Conservation (phyloP, 371 early-diverging fungal species). For the Mortierella sp. region DNA sequence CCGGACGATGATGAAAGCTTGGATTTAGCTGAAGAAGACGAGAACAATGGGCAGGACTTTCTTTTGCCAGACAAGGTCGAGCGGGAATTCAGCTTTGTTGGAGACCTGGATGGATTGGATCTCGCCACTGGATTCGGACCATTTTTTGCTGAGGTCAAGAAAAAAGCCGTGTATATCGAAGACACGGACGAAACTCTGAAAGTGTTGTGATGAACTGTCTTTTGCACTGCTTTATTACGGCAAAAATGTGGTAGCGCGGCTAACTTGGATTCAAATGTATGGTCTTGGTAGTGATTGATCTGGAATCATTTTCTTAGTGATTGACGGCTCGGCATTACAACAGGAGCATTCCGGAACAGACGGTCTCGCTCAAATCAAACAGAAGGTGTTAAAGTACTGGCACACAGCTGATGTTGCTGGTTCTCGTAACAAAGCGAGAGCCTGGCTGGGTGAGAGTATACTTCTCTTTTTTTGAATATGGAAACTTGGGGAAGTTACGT, state of each 20-base stretch:
- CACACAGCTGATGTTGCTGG: constrained; percentile 4
- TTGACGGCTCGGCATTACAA: constrained; percentile 12
- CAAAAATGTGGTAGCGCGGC: background rate
- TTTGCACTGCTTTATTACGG: background rate
- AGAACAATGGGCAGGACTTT: constrained; percentile 19
- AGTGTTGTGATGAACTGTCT: background rate
- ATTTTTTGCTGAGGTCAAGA: constrained; percentile 15
- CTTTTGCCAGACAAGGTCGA: background rate
- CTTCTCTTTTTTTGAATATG: constrained; percentile 9
- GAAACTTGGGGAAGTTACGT: background rate
- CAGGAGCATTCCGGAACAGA: constrained; percentile 5
- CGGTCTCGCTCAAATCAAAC: constrained; percentile 8
- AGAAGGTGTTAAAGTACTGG: constrained; percentile 12
- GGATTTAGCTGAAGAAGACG: constrained; percentile 9
- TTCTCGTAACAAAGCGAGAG: constrained; percentile 12
- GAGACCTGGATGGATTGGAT: constrained; percentile 13
- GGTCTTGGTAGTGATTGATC: constrained; percentile 12
- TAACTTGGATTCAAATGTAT: constrained; percentile 8
- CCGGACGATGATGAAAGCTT: constrained; percentile 13
- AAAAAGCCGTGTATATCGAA: constrained; percentile 16
- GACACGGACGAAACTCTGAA: constrained; percentile 14
- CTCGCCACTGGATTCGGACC: constrained; percentile 8
- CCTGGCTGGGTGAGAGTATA: constrained; percentile 10
- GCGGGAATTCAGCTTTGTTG: constrained; percentile 3
- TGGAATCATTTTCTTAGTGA: constrained; percentile 6